A percentile compares a stretch with the other conserved stretches of the same genome.
These are phyloP conservation scores for Zizania latifolia DNA, from an alignment of 176 grass and related monocot species.

Conservation along the genomic window DNA sequence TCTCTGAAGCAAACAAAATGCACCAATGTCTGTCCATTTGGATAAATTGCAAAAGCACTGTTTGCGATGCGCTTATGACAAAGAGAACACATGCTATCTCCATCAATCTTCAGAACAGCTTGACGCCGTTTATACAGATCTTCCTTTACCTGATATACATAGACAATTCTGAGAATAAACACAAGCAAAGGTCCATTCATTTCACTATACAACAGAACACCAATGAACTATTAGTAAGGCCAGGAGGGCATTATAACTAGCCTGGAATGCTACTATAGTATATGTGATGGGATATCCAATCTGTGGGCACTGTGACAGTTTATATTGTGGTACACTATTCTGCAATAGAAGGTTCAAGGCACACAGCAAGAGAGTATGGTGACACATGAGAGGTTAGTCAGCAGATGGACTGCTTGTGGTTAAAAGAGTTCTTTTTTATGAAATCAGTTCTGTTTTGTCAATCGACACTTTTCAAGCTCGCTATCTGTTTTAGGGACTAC, in stretches of 20 bases:
- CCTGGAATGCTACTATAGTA: neutral
- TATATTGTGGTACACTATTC: neutral
- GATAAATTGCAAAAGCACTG: conserved; percentile 97
- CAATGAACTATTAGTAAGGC: neutral
- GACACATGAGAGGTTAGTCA: no score
- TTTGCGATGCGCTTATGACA: conserved; percentile 87
- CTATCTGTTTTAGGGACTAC: no score
- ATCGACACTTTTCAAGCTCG: no score
- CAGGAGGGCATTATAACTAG: conserved; percentile 6
- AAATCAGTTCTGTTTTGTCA: neutral
- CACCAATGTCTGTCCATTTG: conserved; percentile 89
- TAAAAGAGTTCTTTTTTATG: neutral
- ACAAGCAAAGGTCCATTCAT: neutral
- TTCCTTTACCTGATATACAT: conserved; percentile 71
- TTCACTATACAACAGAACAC: neutral
- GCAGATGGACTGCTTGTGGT: neutral
- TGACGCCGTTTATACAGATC: conserved; percentile 73
- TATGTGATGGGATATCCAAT: conserved; percentile 1
- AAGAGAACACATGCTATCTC: conserved; percentile 84
- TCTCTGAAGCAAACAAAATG: conserved; percentile 99
- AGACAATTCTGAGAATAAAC: conserved; percentile 19
- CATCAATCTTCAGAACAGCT: conserved; percentile 82
- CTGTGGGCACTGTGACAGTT: neutral
- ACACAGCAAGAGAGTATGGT: no score
- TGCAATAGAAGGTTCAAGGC: no score